phyloP scores from a whole-genome alignment of 129 eudicot species.

The Glebionis coronaria region DNA sequence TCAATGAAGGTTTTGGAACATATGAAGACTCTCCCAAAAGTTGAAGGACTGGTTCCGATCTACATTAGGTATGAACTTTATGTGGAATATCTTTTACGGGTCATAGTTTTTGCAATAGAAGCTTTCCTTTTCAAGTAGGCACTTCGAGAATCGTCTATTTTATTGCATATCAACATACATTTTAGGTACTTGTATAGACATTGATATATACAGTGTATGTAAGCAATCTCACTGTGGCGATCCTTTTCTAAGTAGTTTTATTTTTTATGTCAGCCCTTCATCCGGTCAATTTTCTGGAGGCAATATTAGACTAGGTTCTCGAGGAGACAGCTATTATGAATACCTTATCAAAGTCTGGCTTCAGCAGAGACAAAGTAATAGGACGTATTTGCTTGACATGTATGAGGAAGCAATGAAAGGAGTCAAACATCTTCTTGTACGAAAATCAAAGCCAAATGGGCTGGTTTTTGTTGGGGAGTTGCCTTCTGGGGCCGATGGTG shows the following conservation, averaged over 20 bases:
- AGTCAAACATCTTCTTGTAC: conserved; percentile 87
- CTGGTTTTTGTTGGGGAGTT: conserved; percentile 87
- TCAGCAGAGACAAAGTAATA: conserved; percentile 61
- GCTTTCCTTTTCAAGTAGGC: no score
- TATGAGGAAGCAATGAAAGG: conserved; percentile 92
- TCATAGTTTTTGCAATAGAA: not conserved
- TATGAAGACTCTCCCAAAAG: conserved; percentile 77
- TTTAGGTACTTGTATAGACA: no score
- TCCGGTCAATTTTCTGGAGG: conserved; percentile 86
- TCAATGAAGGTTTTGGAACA: conserved; percentile 94
- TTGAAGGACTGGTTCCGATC: conserved; percentile 93
- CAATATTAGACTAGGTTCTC: conserved; percentile 90
- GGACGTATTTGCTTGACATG: conserved; percentile 72
- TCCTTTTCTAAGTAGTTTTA: conserved; percentile 9
- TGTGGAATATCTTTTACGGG: not conserved
- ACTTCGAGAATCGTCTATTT: no score
- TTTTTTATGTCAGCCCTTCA: conserved; percentile 60
- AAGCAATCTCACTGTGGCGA: not conserved
- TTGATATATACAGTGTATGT: no score
- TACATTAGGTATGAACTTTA: conserved; percentile 61
- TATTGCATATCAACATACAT: no score
- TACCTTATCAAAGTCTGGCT: conserved; percentile 98
- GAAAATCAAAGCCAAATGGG: conserved; percentile 79
- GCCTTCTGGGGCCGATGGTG: conserved; percentile 71
- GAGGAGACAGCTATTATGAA: conserved; percentile 98